These are phyloP conservation scores for Coemansia sp. DNA, from an alignment of 192 early-diverging fungal species.

Conservation along the genomic window DNA sequence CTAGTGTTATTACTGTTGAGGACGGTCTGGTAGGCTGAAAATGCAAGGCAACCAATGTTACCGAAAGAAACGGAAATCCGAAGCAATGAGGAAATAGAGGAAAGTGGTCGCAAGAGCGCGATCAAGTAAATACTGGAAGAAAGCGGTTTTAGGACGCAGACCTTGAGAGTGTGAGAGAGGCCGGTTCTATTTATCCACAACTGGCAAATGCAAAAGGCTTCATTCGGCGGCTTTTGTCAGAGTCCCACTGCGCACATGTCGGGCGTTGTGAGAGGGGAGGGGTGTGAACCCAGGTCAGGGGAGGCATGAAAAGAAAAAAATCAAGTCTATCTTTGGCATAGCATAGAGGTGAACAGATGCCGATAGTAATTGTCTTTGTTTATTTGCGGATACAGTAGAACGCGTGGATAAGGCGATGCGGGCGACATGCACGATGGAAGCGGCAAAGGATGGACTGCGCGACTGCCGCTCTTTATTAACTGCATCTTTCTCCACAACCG, in stretches of 20 bases:
- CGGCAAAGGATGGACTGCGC: neutral
- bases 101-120: neutral
- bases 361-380: neutral
- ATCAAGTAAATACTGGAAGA: neutral
- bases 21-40: neutral
- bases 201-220: neutral
- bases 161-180: neutral
- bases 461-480: neutral
- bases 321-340: conserved; percentile 10
- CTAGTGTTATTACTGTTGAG: neutral
- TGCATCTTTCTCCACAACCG: neutral
- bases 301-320: neutral
- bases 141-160: neutral
- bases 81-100: neutral
- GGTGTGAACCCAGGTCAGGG: neutral
- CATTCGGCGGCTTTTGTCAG: neutral
- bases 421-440: neutral
- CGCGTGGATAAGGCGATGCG: neutral
- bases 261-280: neutral
- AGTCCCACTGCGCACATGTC: neutral
- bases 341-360: neutral
- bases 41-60: neutral
- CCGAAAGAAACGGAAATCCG: neutral
- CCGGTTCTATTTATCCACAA: conserved; percentile 1
- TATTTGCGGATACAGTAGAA: conserved; percentile 7